Evolutionary conservation across 2,329 filamentous ascomycete genomes (phyloP), one percentile per base, ranked within the genome.

Genomic region (Dichotomopilus funicola): DNA sequence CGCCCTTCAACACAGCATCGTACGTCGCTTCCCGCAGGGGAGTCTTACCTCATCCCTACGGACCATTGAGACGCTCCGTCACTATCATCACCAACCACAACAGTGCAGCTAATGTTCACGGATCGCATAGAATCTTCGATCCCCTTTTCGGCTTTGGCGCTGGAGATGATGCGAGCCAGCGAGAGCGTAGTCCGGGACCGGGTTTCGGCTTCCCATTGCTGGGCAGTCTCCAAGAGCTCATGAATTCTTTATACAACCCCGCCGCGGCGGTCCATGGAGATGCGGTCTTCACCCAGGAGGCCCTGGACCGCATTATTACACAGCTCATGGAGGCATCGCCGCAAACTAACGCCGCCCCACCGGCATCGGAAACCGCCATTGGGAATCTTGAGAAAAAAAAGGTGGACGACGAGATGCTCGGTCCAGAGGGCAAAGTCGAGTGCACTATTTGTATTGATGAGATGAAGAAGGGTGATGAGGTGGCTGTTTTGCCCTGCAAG

Each of bases 391-490:
- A 89, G 7, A 87, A 86, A 63, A 87, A 85, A 62, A 81, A 81
- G 44, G 75, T 94, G 2, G 82, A 89, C 50, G 74, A 80, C 55
- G 79, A 85, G 43, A 86, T 95, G 80, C 75, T 95, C 5, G 79
- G 77, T 1, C 68, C 74, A 0, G 81, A 83, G 53, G 80, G 79
- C 6, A 88, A 87, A 56, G 86, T 84, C 43, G 91, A 96, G 66
- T 99, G 94, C 70, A 91, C 89, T 38, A 96, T 99, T 56, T 99
- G 94, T 71, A 95, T 97, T 75, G 91, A 96, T 54, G 82, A 88
- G 34, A 86, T 95, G 59, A 78, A 82, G 33, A 67, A 88, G 38
- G 87, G 84, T 9, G 84, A 88, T 35, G 83, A 88, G 67, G 89
- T 92, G 5, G 81, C 88, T 0, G 79, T 86, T 46, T 72, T 99